A percentile compares a stretch with the other conserved stretches of the same genome.
Evolutionary conservation across 306 rosid species (phyloP).

Genomic region (Nissolia schottii): DNA sequence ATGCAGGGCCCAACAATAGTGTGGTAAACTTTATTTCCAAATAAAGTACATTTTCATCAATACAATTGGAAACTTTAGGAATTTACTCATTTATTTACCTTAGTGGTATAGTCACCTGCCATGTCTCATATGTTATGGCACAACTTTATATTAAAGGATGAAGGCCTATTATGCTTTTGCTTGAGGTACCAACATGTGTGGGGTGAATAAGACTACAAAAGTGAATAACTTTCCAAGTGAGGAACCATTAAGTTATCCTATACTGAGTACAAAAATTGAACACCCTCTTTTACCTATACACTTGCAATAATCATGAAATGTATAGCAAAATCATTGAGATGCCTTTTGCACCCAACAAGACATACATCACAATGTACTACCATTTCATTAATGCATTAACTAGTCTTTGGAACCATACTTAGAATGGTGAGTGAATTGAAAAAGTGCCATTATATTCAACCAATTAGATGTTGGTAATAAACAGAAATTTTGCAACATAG

Average conservation of each 20-base stretch:
- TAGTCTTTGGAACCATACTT: neutral
- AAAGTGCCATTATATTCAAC: neutral
- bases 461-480: conserved; percentile 11
- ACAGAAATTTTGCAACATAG: neutral
- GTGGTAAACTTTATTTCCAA: neutral
- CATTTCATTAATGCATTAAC: neutral
- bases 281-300: conserved; percentile 5
- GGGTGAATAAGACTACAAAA: conserved; percentile 11
- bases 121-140: neutral
- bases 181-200: neutral
- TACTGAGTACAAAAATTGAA: neutral
- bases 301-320: neutral
- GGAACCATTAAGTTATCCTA: conserved; percentile 9
- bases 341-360: conserved; percentile 10
- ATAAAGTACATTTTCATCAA: conserved; percentile 10
- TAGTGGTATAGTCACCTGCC: neutral
- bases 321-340: conserved; percentile 1
- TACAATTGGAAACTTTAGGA: neutral
- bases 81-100: neutral
- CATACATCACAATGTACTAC: neutral
- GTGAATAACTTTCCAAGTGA: conserved; percentile 10
- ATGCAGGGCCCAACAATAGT: neutral
- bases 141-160: conserved; percentile 6
- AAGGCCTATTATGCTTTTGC: neutral
- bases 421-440: neutral